These are phyloP conservation scores for Arxiozyma bovina DNA, from an alignment of 1,139 yeast genomes.

Conservation along the genomic window DNA sequence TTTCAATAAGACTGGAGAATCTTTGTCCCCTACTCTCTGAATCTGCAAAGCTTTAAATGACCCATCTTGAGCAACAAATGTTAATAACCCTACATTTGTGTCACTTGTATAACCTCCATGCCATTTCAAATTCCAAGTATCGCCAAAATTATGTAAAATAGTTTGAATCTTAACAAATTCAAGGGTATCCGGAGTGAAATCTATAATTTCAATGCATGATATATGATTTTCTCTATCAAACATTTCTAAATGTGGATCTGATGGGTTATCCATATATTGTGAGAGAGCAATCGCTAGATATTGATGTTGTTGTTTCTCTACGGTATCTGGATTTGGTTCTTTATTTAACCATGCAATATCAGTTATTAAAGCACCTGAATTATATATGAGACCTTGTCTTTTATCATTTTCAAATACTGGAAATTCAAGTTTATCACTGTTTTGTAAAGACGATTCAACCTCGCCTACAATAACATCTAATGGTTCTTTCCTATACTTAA, in stretches of 20 bases:
- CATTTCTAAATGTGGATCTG: constrained; percentile 28
- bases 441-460: constrained; percentile 13
- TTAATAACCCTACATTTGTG: constrained; percentile 35
- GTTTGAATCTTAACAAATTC: constrained; percentile 30
- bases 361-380: constrained; percentile 50
- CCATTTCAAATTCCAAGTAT: constrained; percentile 48
- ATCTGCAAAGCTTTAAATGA: constrained; percentile 46
- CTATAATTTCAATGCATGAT: constrained; percentile 43
- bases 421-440: constrained; percentile 16
- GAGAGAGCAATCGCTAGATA: constrained; percentile 47
- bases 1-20: background rate
- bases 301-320: constrained; percentile 26
- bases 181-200: constrained; percentile 32
- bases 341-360: constrained; percentile 44
- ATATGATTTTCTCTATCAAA: constrained; percentile 34
- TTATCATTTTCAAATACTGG: constrained; percentile 30
- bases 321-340: constrained; percentile 10
- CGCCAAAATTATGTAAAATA: constrained; percentile 45
- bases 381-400: constrained; percentile 41
- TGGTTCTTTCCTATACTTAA: constrained; percentile 13
- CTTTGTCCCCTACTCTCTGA: background rate
- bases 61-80: constrained; percentile 59
- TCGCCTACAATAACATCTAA: constrained; percentile 17
- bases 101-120: constrained; percentile 32
- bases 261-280: constrained; percentile 30